Evolutionary conservation across 805 yeast species (phyloP).

Genomic region (Suhomyces sp.): DNA sequence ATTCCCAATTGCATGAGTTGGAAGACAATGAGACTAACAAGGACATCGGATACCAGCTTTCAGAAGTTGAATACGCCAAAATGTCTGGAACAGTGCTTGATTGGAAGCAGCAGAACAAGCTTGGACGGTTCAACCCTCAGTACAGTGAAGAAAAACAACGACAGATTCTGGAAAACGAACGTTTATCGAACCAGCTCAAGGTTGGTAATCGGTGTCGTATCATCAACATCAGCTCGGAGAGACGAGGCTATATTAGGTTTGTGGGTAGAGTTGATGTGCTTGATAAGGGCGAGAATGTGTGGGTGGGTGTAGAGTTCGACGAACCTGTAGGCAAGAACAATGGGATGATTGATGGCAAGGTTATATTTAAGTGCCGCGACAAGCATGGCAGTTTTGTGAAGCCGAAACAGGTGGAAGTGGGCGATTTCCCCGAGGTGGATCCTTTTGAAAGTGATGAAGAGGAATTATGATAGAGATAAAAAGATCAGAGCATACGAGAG

Average conservation of each 20-base stretch:
- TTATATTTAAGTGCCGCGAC: conserved; percentile 54
- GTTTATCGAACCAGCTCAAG: conserved; percentile 24
- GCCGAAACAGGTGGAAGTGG: conserved; percentile 66
- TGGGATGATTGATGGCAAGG: conserved; percentile 63
- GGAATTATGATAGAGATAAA: not conserved
- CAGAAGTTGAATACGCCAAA: conserved; percentile 60
- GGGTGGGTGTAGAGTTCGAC: conserved; percentile 87
- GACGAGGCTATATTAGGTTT: conserved; percentile 69
- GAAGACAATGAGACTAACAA: conserved; percentile 15
- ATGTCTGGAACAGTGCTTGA: conserved; percentile 61
- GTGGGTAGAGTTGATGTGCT: conserved; percentile 68
- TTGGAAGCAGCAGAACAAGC: conserved; percentile 68
- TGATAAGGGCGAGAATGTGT: conserved; percentile 45
- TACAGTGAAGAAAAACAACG: conserved; percentile 28
- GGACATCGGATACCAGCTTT: conserved; percentile 44
- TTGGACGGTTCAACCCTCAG: conserved; percentile 72
- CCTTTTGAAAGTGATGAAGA: conserved; percentile 46
- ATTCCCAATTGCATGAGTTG: conserved; percentile 46
- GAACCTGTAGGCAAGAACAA: conserved; percentile 86
- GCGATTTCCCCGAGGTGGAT: conserved; percentile 56
- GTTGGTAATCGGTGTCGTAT: conserved; percentile 55
- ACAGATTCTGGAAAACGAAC: conserved; percentile 29
- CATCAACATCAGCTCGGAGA: conserved; percentile 44
- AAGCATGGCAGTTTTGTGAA: conserved; percentile 77
- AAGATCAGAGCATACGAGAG: conserved; percentile 42